A percentile compares a stretch with the other conserved stretches of the same genome.
Conservation (phyloP, 352 stramenopile genomes). For the Phytophthora melonis region DNA sequence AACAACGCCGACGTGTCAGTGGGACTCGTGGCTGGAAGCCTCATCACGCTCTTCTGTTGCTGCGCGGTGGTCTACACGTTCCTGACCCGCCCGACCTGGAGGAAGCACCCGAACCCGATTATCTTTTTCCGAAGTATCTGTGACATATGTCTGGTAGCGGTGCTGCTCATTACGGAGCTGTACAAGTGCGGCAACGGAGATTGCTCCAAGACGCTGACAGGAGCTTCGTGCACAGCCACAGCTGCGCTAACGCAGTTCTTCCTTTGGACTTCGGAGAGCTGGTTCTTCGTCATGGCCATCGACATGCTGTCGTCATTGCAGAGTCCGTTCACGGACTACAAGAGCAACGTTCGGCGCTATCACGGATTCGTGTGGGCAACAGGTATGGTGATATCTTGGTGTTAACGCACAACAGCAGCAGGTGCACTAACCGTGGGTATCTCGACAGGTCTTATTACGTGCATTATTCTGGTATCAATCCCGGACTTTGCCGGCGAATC, state of each 20-base stretch:
- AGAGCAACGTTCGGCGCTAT: constrained; percentile 85
- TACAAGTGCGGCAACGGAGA: constrained; percentile 76
- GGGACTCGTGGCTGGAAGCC: constrained; percentile 74
- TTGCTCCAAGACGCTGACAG: constrained; percentile 48
- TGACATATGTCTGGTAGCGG: constrained; percentile 81
- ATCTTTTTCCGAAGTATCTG: constrained; percentile 90
- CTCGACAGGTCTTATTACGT: constrained; percentile 63
- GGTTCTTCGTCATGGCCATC: constrained; percentile 92
- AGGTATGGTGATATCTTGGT: constrained; percentile 34
- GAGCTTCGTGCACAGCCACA: constrained; percentile 64
- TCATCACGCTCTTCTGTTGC: constrained; percentile 84
- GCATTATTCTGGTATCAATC: constrained; percentile 77
- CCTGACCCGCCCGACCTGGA: constrained; percentile 76
- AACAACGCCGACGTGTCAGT: constrained; percentile 68
- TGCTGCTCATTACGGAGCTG: constrained; percentile 81
- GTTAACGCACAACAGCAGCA: background rate
- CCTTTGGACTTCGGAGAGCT: constrained; percentile 88
- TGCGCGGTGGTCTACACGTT: constrained; percentile 84
- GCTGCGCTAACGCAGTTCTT: constrained; percentile 89
- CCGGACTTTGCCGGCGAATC: constrained; percentile 75
- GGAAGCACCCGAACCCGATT: constrained; percentile 89
- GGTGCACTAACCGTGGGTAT: constrained; percentile 15
- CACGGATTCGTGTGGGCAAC: constrained; percentile 87
- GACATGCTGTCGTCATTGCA: constrained; percentile 88
- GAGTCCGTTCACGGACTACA: constrained; percentile 91